phyloP scores from a whole-genome alignment of 257 asterid species.

The Solanum ossicruentum region DNA sequence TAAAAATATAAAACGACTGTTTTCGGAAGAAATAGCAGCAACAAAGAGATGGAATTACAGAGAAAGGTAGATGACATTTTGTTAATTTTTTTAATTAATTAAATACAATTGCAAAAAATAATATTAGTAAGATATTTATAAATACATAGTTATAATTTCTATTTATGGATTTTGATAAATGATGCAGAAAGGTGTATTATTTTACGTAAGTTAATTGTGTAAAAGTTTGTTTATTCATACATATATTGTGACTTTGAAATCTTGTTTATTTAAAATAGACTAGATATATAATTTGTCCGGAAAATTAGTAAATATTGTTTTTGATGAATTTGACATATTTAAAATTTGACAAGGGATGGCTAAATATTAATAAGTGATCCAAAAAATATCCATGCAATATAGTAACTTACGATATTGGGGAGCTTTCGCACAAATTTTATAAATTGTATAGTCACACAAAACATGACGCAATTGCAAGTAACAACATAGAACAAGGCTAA shows the following conservation, averaged over 20 bases:
- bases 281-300: neutral
- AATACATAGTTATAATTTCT: neutral
- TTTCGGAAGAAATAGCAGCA: slow-evolving; percentile 36
- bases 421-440: neutral
- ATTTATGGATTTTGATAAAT: neutral
- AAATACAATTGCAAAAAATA: no score
- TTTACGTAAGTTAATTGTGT: neutral
- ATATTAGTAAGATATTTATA: no score
- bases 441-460: neutral
- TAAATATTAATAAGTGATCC: neutral
- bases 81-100: no score
- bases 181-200: neutral
- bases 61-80: slow-evolving; percentile 1
- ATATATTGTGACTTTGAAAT: neutral
- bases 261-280: neutral
- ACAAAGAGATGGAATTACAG: slow-evolving; percentile 18
- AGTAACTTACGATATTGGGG: no score
- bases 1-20: no score
- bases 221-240: neutral
- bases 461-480: neutral
- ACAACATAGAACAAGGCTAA: no score
- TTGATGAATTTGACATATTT: no score
- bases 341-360: neutral
- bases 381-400: neutral
- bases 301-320: neutral